Percentiles rank a stretch among this genome's conserved stretches.
Evolutionary conservation across 495 filamentous ascomycete species (phyloP).

Genomic region (Chaetomium tenue): DNA sequence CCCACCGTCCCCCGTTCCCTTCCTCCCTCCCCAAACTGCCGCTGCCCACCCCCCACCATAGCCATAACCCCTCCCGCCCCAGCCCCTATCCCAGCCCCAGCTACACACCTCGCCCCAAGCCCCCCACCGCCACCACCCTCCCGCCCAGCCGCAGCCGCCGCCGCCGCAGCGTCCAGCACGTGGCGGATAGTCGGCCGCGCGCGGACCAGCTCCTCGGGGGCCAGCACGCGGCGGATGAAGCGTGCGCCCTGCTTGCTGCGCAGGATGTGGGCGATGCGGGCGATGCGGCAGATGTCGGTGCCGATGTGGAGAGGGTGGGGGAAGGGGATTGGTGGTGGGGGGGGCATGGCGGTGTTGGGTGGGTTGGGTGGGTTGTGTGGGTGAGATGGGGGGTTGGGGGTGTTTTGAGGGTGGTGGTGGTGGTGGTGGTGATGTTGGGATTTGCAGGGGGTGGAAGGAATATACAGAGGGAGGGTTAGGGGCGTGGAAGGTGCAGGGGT

Average conservation of each 20-base stretch:
- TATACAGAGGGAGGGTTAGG: too few species aligned
- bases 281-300: conserved; percentile 55
- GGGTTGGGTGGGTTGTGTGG: not conserved
- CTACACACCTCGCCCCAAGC: too few species aligned
- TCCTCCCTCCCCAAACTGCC: not conserved
- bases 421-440: too few species aligned
- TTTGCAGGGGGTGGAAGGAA: too few species aligned
- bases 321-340: conserved; percentile 38
- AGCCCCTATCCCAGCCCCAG: not conserved
- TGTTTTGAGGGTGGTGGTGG: not conserved
- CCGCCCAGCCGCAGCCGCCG: not conserved
- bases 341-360: not conserved
- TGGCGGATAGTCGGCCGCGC: conserved; percentile 11
- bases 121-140: too few species aligned
- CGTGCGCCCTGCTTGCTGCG: conserved; percentile 16
- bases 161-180: not conserved
- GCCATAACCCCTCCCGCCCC: not conserved
- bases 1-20: not conserved
- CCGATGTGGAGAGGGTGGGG: conserved; percentile 52
- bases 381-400: too few species aligned
- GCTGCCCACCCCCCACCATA: not conserved
- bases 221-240: conserved; percentile 47
- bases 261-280: conserved; percentile 42
- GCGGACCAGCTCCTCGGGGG: conserved; percentile 35
- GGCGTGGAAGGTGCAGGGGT: too few species aligned